These are phyloP conservation scores for Leishmania aethiopica DNA, from an alignment of 208 protist species.

Conservation along the genomic window DNA sequence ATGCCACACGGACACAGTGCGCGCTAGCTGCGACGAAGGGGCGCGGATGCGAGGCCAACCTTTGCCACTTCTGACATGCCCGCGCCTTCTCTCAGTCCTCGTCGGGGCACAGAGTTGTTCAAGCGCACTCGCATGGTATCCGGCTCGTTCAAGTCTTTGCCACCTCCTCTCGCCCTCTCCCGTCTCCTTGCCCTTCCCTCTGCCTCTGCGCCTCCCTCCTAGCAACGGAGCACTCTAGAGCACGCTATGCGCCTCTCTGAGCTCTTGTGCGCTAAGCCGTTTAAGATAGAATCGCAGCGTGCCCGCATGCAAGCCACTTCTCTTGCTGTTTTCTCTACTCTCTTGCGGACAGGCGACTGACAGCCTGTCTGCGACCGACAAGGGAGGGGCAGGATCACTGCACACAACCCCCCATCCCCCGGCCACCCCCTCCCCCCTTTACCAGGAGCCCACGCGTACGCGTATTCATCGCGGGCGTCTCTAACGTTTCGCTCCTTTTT, in stretches of 20 bases:
- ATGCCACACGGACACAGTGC: background rate
- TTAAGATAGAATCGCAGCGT: background rate
- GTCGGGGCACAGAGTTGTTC: too few relatives aligned
- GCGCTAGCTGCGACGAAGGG: background rate
- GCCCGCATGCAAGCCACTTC: background rate
- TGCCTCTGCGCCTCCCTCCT: background rate
- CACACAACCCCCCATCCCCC: background rate
- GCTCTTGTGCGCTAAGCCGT: background rate
- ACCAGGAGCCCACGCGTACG: background rate
- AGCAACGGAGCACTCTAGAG: background rate
- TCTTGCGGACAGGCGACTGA: background rate
- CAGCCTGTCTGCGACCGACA: background rate
- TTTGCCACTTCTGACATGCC: background rate
- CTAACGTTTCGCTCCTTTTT: background rate
- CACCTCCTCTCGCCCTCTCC: background rate
- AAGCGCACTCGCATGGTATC: background rate
- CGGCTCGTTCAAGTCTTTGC: background rate
- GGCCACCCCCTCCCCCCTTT: background rate
- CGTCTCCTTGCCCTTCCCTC: background rate
- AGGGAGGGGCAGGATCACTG: background rate
- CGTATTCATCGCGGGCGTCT: background rate
- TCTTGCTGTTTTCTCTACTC: slow-evolving; percentile 8
- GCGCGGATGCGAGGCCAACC: background rate
- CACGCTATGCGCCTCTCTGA: background rate
- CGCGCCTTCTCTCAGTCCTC: background rate